Percentiles rank a stretch among this genome's conserved stretches.
phyloP scores from a whole-genome alignment of 345 rosid genomes.

The Lepidium didymum region DNA sequence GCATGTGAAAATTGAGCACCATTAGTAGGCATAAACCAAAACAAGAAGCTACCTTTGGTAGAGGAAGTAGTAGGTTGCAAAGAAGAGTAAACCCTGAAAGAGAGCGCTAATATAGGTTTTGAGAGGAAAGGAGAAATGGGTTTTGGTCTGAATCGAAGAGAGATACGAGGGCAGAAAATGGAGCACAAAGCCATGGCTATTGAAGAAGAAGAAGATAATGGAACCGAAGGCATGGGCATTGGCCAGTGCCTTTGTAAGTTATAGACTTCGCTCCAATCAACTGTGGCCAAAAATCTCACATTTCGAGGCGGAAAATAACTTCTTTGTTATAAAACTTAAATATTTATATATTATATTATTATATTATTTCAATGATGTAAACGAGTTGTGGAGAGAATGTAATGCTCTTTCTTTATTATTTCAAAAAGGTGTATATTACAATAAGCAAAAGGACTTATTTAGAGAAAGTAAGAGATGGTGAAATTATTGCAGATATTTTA shows the following conservation, averaged over 20 bases:
- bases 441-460: no score
- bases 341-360: no score
- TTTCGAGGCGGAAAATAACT: slow-evolving; percentile 2
- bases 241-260: not conserved
- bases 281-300: slow-evolving; percentile 11
- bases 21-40: not conserved
- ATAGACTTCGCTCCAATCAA: not conserved
- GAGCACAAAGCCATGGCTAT: slow-evolving; percentile 56
- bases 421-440: no score
- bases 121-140: slow-evolving; percentile 35
- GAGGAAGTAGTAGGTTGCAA: slow-evolving; percentile 38
- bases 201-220: slow-evolving; percentile 29
- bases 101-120: slow-evolving; percentile 19
- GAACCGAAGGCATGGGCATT: not conserved
- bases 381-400: no score
- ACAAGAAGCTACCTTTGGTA: slow-evolving; percentile 30
- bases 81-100: slow-evolving; percentile 44
- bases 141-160: slow-evolving; percentile 33
- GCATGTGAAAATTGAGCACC: not conserved
- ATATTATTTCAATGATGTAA: no score
- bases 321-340: not conserved
- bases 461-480: no score
- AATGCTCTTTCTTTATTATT: no score
- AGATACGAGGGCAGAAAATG: slow-evolving; percentile 50
- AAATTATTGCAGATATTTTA: no score